Percentiles rank a stretch among this genome's conserved stretches.
phyloP scores from a whole-genome alignment of 2,329 filamentous ascomycete genomes.

The Ploettnerulaceae sp. region DNA sequence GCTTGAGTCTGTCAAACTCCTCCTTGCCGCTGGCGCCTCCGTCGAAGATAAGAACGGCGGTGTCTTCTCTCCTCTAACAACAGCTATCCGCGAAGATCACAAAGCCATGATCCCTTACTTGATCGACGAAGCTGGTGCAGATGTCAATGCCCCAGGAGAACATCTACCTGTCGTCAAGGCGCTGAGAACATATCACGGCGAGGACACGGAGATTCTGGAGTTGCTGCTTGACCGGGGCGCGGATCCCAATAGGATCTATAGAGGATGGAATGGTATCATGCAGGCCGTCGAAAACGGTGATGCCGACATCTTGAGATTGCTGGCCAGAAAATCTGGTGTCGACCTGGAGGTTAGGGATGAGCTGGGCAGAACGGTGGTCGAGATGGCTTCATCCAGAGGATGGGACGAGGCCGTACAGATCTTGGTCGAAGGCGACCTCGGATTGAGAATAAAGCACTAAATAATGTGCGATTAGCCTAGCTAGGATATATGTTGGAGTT shows the following conservation, averaged over 20 bases:
- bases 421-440: conserved; percentile 31
- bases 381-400: conserved; percentile 53
- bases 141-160: conserved; percentile 64
- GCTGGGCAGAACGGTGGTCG: conserved; percentile 47
- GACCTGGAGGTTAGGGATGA: conserved; percentile 52
- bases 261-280: conserved; percentile 61
- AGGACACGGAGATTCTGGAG: conserved; percentile 56
- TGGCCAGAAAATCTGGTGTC: conserved; percentile 46
- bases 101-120: conserved; percentile 58
- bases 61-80: conserved; percentile 64
- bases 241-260: conserved; percentile 63
- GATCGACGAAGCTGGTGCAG: conserved; percentile 55
- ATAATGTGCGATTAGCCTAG: not conserved
- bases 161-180: conserved; percentile 68
- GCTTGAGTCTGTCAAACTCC: conserved; percentile 60
- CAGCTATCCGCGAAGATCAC: conserved; percentile 58
- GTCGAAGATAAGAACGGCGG: conserved; percentile 70
- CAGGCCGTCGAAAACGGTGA: conserved; percentile 63
- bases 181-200: conserved; percentile 51
- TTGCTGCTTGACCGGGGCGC: conserved; percentile 59
- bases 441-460: conserved; percentile 6
- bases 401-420: conserved; percentile 54
- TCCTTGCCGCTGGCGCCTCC: conserved; percentile 41
- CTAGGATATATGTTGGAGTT: not conserved
- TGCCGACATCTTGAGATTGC: conserved; percentile 45